Evolutionary conservation across 2,329 filamentous ascomycete genomes (phyloP).

Genomic region (Trichoderma arundinaceum): DNA sequence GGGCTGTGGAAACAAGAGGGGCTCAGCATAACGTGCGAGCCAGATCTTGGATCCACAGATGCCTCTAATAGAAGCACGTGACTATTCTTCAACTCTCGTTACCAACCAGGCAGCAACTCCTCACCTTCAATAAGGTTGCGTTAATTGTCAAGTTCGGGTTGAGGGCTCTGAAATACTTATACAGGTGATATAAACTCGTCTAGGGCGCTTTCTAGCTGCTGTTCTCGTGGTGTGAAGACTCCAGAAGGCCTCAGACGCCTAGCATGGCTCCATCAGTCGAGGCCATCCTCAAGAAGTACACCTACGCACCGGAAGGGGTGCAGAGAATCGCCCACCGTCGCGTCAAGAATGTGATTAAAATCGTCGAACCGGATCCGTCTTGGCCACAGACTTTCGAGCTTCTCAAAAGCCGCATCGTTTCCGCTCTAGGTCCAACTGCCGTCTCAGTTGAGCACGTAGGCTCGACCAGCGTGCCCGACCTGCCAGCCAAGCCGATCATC

Average conservation of each 20-base stretch:
- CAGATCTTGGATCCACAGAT: not conserved
- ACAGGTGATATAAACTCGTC: not conserved
- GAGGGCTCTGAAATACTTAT: not conserved
- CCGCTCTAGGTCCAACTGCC: slow-evolving; percentile 45
- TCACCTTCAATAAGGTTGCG: not conserved
- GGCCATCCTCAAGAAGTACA: slow-evolving; percentile 39
- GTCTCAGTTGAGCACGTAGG: slow-evolving; percentile 54
- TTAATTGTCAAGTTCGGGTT: not conserved
- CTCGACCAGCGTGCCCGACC: slow-evolving; percentile 55
- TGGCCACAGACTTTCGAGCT: slow-evolving; percentile 46
- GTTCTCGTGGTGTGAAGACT: not conserved
- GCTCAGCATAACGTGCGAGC: not conserved
- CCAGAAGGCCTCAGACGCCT: not conserved
- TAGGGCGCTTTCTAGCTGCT: too few relatives aligned
- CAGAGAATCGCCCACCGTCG: slow-evolving; percentile 41
- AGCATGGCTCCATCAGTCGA: slow-evolving; percentile 22
- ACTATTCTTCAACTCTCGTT: not conserved
- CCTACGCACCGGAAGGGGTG: slow-evolving; percentile 35
- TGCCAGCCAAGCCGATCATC: slow-evolving; percentile 58
- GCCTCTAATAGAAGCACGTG: not conserved
- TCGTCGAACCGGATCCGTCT: slow-evolving; percentile 46
- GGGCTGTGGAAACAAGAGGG: too few relatives aligned
- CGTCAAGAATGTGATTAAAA: slow-evolving; percentile 37
- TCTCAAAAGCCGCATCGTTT: slow-evolving; percentile 44
- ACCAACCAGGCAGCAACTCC: not conserved